Conservation (phyloP, 2,329 filamentous ascomycete species). For the Fusarium virguliforme region DNA sequence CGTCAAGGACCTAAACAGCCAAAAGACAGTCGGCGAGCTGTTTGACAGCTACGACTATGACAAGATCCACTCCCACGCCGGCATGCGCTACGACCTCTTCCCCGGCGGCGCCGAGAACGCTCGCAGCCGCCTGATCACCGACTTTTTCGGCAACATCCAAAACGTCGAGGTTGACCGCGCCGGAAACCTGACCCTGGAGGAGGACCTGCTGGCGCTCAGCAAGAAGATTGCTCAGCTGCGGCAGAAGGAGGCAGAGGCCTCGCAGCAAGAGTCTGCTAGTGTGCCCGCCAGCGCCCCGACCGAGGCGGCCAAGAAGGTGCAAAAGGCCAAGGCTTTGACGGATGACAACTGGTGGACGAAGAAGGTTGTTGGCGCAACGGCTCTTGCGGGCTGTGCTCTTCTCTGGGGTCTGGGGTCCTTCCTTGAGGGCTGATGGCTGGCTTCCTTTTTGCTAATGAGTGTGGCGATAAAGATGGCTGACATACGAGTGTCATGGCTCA, state of each 20-base stretch:
- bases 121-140: slow-evolving; percentile 86
- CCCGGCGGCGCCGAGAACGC: slow-evolving; percentile 84
- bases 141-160: slow-evolving; percentile 99
- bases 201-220: slow-evolving; percentile 85
- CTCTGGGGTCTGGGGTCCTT: slow-evolving; percentile 73
- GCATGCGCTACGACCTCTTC: slow-evolving; percentile 96
- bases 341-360: slow-evolving; percentile 79
- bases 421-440: slow-evolving; percentile 56
- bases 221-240: slow-evolving; percentile 73
- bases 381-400: slow-evolving; percentile 73
- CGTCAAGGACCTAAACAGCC: slow-evolving; percentile 87
- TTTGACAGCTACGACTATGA: slow-evolving; percentile 97
- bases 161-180: slow-evolving; percentile 89
- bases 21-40: slow-evolving; percentile 91
- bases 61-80: slow-evolving; percentile 94
- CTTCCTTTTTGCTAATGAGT: slow-evolving; percentile 9
- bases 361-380: slow-evolving; percentile 74
- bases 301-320: slow-evolving; percentile 52
- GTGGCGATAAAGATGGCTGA: slow-evolving; percentile 26
- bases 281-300: slow-evolving; percentile 52
- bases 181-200: slow-evolving; percentile 72
- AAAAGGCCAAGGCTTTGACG: slow-evolving; percentile 71
- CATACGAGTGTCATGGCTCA: slow-evolving; percentile 18
- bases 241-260: slow-evolving; percentile 63
- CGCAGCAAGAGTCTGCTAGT: slow-evolving; percentile 48